phyloP scores from a whole-genome alignment of 441 rosid genomes.

The Macaranga tanarius region DNA sequence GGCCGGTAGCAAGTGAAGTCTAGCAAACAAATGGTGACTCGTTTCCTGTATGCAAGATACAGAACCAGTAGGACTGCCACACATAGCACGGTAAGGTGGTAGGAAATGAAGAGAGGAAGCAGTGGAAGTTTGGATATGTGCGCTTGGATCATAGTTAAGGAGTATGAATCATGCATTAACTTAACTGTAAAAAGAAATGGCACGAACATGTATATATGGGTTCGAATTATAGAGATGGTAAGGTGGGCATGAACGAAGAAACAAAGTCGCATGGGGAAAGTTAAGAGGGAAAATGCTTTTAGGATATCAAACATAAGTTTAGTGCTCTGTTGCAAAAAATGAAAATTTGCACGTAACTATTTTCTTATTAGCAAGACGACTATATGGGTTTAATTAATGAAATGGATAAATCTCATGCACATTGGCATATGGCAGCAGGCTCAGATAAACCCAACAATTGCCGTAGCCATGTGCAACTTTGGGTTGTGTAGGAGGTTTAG shows the following conservation, averaged over 20 bases:
- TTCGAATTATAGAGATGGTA: slow-evolving; percentile 17
- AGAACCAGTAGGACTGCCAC: slow-evolving; percentile 14
- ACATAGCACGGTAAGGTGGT: slow-evolving; percentile 3
- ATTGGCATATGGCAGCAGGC: too few relatives aligned
- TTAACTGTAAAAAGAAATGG: not conserved
- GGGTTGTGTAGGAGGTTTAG: too few relatives aligned
- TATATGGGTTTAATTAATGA: too few relatives aligned
- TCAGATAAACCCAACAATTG: too few relatives aligned
- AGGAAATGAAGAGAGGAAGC: not conserved
- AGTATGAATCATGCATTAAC: too few relatives aligned
- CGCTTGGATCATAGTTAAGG: not conserved
- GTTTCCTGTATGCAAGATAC: slow-evolving; percentile 23
- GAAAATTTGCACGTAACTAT: not conserved
- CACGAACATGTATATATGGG: not conserved
- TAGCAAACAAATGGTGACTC: slow-evolving; percentile 34
- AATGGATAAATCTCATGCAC: too few relatives aligned
- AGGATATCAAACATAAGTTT: slow-evolving; percentile 1
- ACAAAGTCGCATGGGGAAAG: not conserved
- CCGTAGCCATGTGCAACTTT: too few relatives aligned
- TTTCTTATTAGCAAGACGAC: not conserved
- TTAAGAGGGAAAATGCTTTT: not conserved
- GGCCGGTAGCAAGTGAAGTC: slow-evolving; percentile 49
- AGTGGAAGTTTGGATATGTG: not conserved
- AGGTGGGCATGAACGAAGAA: slow-evolving; percentile 1
- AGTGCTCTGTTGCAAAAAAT: not conserved